Evolutionary conservation across 1,139 yeast genomes (phyloP).

Genomic region (Scheffersomyces lignicola): DNA sequence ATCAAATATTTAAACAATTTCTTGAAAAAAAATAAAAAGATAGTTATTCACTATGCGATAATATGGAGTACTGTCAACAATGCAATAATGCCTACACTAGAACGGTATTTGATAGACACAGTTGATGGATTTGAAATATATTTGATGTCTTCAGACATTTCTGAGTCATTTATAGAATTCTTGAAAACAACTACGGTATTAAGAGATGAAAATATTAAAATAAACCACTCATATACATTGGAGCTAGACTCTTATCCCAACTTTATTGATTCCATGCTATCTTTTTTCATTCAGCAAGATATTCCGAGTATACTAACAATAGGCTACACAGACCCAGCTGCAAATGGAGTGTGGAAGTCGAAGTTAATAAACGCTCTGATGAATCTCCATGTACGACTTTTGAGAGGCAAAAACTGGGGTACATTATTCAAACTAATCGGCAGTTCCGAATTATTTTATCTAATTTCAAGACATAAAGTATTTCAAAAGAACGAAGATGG

Average conservation of each 20-base stretch:
- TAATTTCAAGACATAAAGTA: slow-evolving; percentile 32
- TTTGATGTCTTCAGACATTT: not conserved
- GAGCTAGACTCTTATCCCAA: slow-evolving; percentile 20
- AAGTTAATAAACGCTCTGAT: slow-evolving; percentile 20
- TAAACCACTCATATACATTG: slow-evolving; percentile 6
- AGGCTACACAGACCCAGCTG: slow-evolving; percentile 26
- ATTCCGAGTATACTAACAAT: slow-evolving; percentile 21
- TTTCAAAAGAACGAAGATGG: slow-evolving; percentile 15
- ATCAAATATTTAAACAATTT: no score
- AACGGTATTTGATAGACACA: not conserved
- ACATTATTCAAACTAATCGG: slow-evolving; percentile 34
- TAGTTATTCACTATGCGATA: no score
- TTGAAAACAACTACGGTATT: slow-evolving; percentile 7
- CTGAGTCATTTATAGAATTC: slow-evolving; percentile 9
- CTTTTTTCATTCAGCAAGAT: slow-evolving; percentile 17
- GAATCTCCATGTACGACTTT: slow-evolving; percentile 24
- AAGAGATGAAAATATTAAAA: not conserved
- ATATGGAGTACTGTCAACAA: no score
- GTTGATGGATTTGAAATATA: not conserved
- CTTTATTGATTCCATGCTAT: slow-evolving; percentile 24
- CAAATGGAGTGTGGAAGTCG: slow-evolving; percentile 13
- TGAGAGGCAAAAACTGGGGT: slow-evolving; percentile 41
- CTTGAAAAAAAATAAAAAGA: no score
- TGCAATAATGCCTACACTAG: not conserved
- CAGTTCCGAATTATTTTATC: slow-evolving; percentile 21